Conservation (phyloP, 192 early-diverging fungal species). For the Rhizophagus clarus region DNA sequence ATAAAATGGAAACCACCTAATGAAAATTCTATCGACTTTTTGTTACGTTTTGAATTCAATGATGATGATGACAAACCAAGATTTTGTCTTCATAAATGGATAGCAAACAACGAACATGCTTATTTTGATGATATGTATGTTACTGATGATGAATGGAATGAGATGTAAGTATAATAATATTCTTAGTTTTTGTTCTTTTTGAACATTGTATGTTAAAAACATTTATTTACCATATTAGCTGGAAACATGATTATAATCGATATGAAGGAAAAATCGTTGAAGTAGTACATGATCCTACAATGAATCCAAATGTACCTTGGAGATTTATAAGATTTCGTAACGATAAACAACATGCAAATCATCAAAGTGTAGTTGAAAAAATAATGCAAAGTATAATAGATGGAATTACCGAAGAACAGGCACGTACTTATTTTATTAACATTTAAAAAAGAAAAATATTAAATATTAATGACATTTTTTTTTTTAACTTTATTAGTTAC, state of each 20-base stretch:
- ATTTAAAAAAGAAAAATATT: too few species aligned
- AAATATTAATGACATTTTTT: too few species aligned
- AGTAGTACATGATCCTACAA: conserved; percentile 56
- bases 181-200: not conserved
- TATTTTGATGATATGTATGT: conserved; percentile 57
- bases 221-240: conserved; percentile 15
- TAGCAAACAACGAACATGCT: conserved; percentile 34
- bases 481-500: too few species aligned
- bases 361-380: conserved; percentile 56
- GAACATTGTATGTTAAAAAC: not conserved
- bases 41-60: conserved; percentile 41
- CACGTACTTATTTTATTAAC: conserved; percentile 28
- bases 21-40: conserved; percentile 83
- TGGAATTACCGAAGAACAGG: conserved; percentile 66
- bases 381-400: conserved; percentile 74
- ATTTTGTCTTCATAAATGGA: conserved; percentile 57
- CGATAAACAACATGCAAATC: conserved; percentile 79
- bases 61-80: conserved; percentile 37
- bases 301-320: conserved; percentile 56
- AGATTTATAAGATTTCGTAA: conserved; percentile 76
- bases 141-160: conserved; percentile 56
- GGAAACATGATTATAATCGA: conserved; percentile 30
- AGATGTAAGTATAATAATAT: conserved; percentile 34
- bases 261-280: conserved; percentile 68
- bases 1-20: conserved; percentile 86